These are phyloP conservation scores for Chalciporus chontae DNA, from an alignment of 768 basidiomycete genomes.

Conservation along the genomic window DNA sequence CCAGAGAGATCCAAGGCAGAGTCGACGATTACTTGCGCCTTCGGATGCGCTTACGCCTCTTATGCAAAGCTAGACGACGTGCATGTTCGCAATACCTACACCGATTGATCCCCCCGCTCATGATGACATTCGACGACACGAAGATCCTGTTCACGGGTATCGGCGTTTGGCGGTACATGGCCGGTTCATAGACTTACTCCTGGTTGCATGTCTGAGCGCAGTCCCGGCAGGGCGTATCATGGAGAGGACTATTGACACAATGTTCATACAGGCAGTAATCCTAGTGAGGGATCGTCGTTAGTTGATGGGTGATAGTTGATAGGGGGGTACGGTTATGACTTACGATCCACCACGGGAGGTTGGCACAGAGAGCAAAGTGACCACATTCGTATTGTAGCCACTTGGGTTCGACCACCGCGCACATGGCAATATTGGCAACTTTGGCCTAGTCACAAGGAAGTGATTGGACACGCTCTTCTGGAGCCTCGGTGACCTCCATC, in stretches of 20 bases:
- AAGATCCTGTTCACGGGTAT: neutral
- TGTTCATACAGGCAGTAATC: neutral
- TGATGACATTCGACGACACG: constrained; percentile 1
- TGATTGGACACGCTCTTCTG: neutral
- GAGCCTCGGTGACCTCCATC: neutral
- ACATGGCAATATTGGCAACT: constrained; percentile 5
- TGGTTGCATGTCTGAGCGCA: constrained; percentile 2
- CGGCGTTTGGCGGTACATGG: neutral
- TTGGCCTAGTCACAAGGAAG: too few species aligned
- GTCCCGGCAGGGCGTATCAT: constrained; percentile 1
- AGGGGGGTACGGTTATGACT: neutral
- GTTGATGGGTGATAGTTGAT: neutral
- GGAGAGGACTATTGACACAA: constrained; percentile 2
- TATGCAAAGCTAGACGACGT: neutral
- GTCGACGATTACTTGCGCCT: neutral
- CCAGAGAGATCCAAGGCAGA: neutral
- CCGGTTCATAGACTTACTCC: neutral
- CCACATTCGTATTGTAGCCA: constrained; percentile 8
- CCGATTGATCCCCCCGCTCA: neutral
- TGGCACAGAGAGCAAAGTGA: neutral
- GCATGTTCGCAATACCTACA: constrained; percentile 4
- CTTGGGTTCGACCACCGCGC: constrained; percentile 3
- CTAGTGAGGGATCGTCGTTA: neutral
- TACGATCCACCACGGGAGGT: constrained; percentile 11
- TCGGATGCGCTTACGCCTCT: neutral